Evolutionary conservation across 1,284 basidiomycete genomes (phyloP).

Genomic region (Microbotryomycetes sp.): DNA sequence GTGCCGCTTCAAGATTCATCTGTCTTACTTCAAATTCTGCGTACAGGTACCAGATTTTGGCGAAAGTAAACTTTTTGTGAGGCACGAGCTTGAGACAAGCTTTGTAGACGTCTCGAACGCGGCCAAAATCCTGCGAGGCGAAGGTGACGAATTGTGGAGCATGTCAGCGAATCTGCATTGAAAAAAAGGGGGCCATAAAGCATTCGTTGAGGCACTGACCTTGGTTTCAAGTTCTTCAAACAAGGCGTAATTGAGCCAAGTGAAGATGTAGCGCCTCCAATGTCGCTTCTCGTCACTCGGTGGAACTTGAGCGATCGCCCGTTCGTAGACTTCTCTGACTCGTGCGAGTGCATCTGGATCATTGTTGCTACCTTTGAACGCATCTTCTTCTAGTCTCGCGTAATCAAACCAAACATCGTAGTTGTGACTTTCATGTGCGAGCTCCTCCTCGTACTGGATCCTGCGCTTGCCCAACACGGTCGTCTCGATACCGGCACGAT

Average conservation of each 20-base stretch:
- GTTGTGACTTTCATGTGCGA: conserved; percentile 78
- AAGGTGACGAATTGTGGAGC: not conserved
- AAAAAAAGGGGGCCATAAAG: not conserved
- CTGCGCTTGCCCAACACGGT: conserved; percentile 93
- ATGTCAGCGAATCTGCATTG: not conserved
- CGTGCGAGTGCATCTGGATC: conserved; percentile 56
- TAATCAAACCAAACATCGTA: conserved; percentile 99
- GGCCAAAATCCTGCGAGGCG: conserved; percentile 60
- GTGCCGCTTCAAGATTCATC: conserved; percentile 72
- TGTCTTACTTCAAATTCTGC: conserved; percentile 87
- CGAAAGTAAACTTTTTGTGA: conserved; percentile 94
- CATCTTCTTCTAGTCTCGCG: conserved; percentile 83
- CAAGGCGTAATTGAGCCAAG: conserved; percentile 67
- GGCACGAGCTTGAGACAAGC: conserved; percentile 83
- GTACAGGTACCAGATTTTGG: conserved; percentile 86
- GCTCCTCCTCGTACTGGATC: conserved; percentile 95
- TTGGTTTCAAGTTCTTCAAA: conserved; percentile 96
- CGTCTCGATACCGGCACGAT: conserved; percentile 75
- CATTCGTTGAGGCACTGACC: conserved; percentile 46
- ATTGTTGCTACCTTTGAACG: conserved; percentile 50
- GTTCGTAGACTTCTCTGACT: conserved; percentile 89
- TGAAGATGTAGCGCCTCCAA: conserved; percentile 93
- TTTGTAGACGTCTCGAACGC: conserved; percentile 85
- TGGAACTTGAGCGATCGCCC: conserved; percentile 92
- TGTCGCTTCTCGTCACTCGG: conserved; percentile 80